Base-by-base conservation (phyloP, 2,329 filamentous ascomycete genomes). In the Aspergillus arachidicola region DNA sequence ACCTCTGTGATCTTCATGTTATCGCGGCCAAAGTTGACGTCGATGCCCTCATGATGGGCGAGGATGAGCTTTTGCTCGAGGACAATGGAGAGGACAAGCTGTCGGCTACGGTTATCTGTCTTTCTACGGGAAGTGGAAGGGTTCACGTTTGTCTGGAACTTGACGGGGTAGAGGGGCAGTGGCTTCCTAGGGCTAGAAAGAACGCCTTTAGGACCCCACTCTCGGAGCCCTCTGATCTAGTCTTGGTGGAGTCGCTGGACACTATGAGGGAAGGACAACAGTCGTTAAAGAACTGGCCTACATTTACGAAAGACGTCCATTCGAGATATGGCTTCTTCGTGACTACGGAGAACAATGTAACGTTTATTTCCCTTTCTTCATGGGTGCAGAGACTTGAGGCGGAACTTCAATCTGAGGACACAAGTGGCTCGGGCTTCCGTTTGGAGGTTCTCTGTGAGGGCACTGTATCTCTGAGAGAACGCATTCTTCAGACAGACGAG, bases 121-220 rank as follows among this genome's bases (percentile, higher is more conserved):
- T 90, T 11, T 80, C 85, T 19, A 88, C 85, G 3, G 82, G 80
- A 38, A 82, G 80, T 26, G 84, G 84, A 51, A 80, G 85, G 60
- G 79, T 89, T 9, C 85, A 88, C 66, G 74, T 89, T 36, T 88
- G 84, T 64, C 79, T 90, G 32, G 86, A 89, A 67, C 73, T 89
- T 36, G 84, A 88, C 57, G 87, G 86, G 0, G 82, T 90, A 3
- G 82, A 88, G 67, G 87, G 85, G 9, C 84, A 87, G 69, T 90
- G 87, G 87, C 80, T 89, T 9, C 87, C 87, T 1, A 80, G 77
- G 59, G 74, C 74, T 21, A 77, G 71, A 58, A 78, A 75, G 57
- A 78, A 77, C 57, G 71, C 75, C 1, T 82, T 82, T 68, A 75
- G 72, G 30, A 75, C 77, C 14, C 79, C 80, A 41, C 61, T 78